A percentile compares a stretch with the other conserved stretches of the same genome.
Evolutionary conservation across 257 asterid species (phyloP).

Genomic region (Prunella vulgaris): DNA sequence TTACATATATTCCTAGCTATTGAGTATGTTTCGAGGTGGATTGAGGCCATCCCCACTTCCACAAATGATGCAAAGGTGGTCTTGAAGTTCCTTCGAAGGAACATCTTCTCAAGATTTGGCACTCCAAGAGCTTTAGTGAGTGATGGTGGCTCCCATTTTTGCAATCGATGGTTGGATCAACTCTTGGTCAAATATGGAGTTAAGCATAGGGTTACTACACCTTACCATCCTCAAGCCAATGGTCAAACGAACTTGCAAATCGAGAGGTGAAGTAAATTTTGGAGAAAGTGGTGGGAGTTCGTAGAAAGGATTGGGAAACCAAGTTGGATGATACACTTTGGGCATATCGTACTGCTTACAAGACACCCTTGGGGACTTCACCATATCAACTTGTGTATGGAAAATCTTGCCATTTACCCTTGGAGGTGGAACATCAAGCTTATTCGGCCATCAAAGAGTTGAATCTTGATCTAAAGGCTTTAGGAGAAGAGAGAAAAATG

Average conservation of each 20-base stretch:
- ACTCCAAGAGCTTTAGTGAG: neutral
- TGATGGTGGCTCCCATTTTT: neutral
- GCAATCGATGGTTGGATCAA: neutral
- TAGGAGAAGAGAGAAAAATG: too few species aligned
- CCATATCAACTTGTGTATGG: too few species aligned
- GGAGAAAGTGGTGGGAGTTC: too few species aligned
- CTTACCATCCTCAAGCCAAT: neutral
- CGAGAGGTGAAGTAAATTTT: too few species aligned
- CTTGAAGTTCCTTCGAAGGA: neutral
- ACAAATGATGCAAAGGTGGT: neutral
- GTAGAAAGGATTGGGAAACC: too few species aligned
- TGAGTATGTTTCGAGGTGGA: neutral
- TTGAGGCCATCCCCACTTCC: neutral
- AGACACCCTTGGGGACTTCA: too few species aligned
- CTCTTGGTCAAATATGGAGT: neutral
- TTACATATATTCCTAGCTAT: neutral
- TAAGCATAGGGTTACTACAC: neutral
- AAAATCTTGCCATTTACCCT: too few species aligned
- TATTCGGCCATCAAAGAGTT: too few species aligned
- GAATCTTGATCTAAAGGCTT: too few species aligned
- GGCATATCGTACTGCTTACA: too few species aligned
- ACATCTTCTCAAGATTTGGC: neutral
- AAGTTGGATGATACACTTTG: too few species aligned
- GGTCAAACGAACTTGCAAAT: neutral
- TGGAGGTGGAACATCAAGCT: too few species aligned